Conservation (phyloP, 495 filamentous ascomycete genomes). For the Parathielavia hyrcaniae region DNA sequence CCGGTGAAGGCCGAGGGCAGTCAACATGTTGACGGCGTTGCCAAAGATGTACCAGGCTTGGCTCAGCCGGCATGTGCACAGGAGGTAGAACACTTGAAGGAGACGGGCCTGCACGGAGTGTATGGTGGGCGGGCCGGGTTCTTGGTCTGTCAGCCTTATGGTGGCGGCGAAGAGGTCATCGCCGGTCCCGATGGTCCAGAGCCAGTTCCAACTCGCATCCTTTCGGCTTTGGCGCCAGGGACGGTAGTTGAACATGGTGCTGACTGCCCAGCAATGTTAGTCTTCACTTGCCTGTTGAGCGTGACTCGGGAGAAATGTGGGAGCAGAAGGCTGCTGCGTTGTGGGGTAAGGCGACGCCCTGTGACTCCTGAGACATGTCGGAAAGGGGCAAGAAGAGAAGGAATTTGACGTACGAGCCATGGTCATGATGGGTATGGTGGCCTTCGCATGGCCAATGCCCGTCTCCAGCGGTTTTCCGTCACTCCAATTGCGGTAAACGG, state of each 20-base stretch:
- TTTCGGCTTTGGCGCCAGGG: neutral
- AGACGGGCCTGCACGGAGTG: conserved; percentile 27
- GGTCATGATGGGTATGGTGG: conserved; percentile 25
- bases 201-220: conserved; percentile 10
- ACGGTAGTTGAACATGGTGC: conserved; percentile 16
- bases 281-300: too few species aligned
- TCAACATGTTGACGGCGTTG: conserved; percentile 24
- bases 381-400: too few species aligned
- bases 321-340: too few species aligned
- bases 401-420: too few species aligned
- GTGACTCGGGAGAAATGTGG: too few species aligned
- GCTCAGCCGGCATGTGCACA: conserved; percentile 23
- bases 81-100: conserved; percentile 26
- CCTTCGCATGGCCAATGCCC: conserved; percentile 20
- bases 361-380: too few species aligned
- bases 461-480: conserved; percentile 9
- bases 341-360: too few species aligned
- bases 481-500: conserved; percentile 16
- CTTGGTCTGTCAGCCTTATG: conserved; percentile 15
- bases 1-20: conserved; percentile 31
- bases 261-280: too few species aligned
- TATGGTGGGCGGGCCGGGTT: conserved; percentile 18
- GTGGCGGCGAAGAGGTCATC: conserved; percentile 21
- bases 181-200: conserved; percentile 21
- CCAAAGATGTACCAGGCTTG: conserved; percentile 29